phyloP scores from a whole-genome alignment of 2,329 filamentous ascomycete genomes.

The Emmonsiellopsis sp. region DNA sequence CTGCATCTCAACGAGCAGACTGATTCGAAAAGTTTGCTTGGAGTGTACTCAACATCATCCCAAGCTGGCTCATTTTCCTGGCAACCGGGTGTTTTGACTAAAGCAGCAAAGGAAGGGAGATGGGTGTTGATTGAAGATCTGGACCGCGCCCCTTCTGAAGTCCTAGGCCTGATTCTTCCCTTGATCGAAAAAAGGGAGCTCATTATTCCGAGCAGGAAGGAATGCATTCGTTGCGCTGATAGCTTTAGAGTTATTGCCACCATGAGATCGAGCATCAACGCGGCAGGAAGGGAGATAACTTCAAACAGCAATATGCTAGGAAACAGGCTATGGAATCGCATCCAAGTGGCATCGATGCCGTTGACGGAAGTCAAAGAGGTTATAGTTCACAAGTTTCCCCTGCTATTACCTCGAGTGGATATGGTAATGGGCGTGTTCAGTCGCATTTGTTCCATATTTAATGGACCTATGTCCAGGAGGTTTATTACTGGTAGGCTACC shows the following conservation, averaged over 20 bases:
- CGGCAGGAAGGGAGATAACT: conserved; percentile 60
- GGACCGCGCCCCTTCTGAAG: conserved; percentile 87
- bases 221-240: conserved; percentile 70
- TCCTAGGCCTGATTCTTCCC: conserved; percentile 85
- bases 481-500: conserved; percentile 45
- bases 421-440: conserved; percentile 51
- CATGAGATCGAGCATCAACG: conserved; percentile 60
- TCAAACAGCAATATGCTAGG: conserved; percentile 66
- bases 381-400: conserved; percentile 60
- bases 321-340: conserved; percentile 71
- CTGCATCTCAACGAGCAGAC: conserved; percentile 97
- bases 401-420: conserved; percentile 48
- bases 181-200: conserved; percentile 89
- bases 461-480: conserved; percentile 29
- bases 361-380: conserved; percentile 66
- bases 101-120: conserved; percentile 83
- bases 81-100: conserved; percentile 86
- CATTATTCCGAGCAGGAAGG: conserved; percentile 78
- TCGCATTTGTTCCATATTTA: conserved; percentile 31
- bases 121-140: conserved; percentile 98
- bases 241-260: conserved; percentile 91
- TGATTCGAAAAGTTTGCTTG: conserved; percentile 91
- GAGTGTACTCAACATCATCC: conserved; percentile 83
- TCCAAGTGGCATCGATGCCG: conserved; percentile 59
- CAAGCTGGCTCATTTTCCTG: conserved; percentile 85